Percentiles rank a stretch among this genome's conserved stretches.
These are phyloP conservation scores for Bipolaris oryzae DNA, from an alignment of 2,329 filamentous ascomycete genomes.

Conservation along the genomic window DNA sequence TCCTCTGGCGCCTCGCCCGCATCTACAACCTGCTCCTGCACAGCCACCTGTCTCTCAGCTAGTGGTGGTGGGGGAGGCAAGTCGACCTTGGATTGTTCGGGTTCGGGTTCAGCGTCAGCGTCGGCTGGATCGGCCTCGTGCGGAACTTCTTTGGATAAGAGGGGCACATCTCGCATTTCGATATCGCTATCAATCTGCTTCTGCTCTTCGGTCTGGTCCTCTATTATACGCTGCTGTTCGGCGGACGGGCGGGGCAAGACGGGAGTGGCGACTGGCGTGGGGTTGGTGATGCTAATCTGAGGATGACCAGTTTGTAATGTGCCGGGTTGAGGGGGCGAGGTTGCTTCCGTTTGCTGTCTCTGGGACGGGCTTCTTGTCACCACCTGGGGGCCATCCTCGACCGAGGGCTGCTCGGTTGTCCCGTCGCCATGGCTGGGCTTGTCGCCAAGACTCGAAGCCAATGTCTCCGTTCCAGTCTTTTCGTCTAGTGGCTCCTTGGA, in stretches of 20 bases:
- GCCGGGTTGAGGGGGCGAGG: conserved; percentile 41
- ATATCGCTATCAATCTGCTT: conserved; percentile 60
- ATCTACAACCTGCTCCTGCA: conserved; percentile 49
- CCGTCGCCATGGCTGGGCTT: conserved; percentile 31
- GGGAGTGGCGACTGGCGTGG: conserved; percentile 52
- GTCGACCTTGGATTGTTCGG: conserved; percentile 51
- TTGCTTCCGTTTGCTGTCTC: conserved; percentile 38
- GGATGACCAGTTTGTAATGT: conserved; percentile 44
- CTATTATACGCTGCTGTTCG: conserved; percentile 52
- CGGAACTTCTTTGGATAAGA: conserved; percentile 58
- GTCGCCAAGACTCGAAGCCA: conserved; percentile 30
- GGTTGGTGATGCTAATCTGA: conserved; percentile 52
- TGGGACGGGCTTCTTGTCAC: conserved; percentile 43
- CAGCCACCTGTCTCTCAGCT: conserved; percentile 51
- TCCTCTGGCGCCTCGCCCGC: conserved; percentile 53
- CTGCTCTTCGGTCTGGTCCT: conserved; percentile 58
- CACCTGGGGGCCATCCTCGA: conserved; percentile 33
- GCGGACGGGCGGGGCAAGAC: conserved; percentile 43
- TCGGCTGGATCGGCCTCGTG: conserved; percentile 40
- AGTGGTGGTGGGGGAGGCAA: conserved; percentile 64
- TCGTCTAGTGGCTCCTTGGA: conserved; percentile 55
- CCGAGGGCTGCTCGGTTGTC: conserved; percentile 28
- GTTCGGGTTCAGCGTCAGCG: conserved; percentile 32
- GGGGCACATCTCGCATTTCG: conserved; percentile 68
- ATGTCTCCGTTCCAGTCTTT: conserved; percentile 44